These are phyloP conservation scores for barrel medic (Medicago truncatula) DNA, from an alignment of 306 rosid genomes.

Conservation along the genomic window MtrunA17r5.0-ANR NC_053048.1:17846501-17847000, in stretches of 20 bases:
- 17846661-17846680: conserved; percentile 25
- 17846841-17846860: conserved; percentile 71
- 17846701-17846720: conserved; percentile 63
- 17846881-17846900: conserved; percentile 62
- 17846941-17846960: conserved; percentile 36
- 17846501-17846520: conserved; percentile 28
- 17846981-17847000: not conserved
- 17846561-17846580: conserved; percentile 25
- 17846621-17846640: conserved; percentile 4
- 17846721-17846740: conserved; percentile 61
- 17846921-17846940: conserved; percentile 78
- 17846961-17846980: not conserved
- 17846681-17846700: conserved; percentile 62
- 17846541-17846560: not conserved
- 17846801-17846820: conserved; percentile 81
- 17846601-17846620: conserved; percentile 36
- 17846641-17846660: conserved; percentile 10
- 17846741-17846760: conserved; percentile 82
- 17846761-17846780: conserved; percentile 85
- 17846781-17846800: conserved; percentile 70
- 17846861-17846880: conserved; percentile 56
- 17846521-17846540: conserved; percentile 20
- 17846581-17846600: conserved; percentile 15
- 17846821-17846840: conserved; percentile 66
- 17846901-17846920: conserved; percentile 63